Percentiles rank a stretch among this genome's conserved stretches.
Evolutionary conservation across 2,329 filamentous ascomycete genomes (phyloP).

Genomic region (Diaporthe helianthi): DNA sequence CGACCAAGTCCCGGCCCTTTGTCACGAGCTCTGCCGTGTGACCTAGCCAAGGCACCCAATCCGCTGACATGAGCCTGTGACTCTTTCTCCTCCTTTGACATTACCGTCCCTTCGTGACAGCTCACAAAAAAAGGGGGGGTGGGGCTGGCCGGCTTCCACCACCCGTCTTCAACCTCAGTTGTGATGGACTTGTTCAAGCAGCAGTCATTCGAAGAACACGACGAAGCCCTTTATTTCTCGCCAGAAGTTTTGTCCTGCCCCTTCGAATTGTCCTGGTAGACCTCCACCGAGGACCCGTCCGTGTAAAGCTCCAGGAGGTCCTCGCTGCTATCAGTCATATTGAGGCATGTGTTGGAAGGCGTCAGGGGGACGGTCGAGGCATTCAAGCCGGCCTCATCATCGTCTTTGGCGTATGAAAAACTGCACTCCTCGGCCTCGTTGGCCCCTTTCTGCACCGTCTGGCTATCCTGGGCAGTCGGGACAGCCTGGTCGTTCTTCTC

Average conservation of each 20-base stretch:
- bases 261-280: not conserved
- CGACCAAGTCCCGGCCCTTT: not conserved
- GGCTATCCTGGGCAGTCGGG: not conserved
- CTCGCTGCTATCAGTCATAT: conserved; percentile 26
- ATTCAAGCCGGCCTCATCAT: not conserved
- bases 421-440: not conserved
- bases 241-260: not conserved
- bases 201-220: not conserved
- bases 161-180: not conserved
- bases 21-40: not conserved
- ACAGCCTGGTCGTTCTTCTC: not conserved
- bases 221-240: not conserved
- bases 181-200: no score
- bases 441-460: not conserved
- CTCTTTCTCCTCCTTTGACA: not conserved
- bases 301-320: conserved; percentile 29
- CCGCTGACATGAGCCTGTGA: not conserved
- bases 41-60: not conserved
- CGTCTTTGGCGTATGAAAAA: not conserved
- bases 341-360: conserved; percentile 8
- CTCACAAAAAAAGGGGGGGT: not conserved
- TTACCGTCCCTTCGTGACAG: not conserved
- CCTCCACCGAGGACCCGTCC: not conserved
- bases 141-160: not conserved
- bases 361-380: not conserved